Evolutionary conservation across 345 rosid species (phyloP).

Genomic region (Ceriops decandra): DNA sequence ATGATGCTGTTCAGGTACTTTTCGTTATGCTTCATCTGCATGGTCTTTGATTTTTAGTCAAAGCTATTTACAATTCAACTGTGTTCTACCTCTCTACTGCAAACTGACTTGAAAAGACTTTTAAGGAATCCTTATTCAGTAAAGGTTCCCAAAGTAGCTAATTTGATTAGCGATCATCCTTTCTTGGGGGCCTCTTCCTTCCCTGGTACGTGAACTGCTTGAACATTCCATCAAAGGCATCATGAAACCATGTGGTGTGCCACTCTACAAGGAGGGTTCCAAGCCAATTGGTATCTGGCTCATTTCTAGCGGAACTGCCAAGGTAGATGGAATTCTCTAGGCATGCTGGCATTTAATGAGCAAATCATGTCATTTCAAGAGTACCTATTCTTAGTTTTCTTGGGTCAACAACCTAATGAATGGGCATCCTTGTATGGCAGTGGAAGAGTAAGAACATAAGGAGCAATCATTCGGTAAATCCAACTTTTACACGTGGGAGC

Average conservation of each 20-base stretch:
- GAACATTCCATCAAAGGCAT: constrained; percentile 53
- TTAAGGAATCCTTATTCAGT: constrained; percentile 79
- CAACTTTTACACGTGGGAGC: constrained; percentile 83
- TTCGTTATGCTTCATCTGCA: constrained; percentile 4
- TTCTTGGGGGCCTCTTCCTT: constrained; percentile 78
- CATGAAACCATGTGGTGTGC: constrained; percentile 64
- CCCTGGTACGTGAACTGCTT: constrained; percentile 41
- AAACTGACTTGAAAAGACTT: constrained; percentile 90
- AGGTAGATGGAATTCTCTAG: constrained; percentile 41
- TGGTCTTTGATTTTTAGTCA: neutral
- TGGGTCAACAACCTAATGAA: neutral
- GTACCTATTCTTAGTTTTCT: neutral
- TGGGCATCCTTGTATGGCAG: constrained; percentile 43
- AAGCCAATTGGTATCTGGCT: constrained; percentile 86
- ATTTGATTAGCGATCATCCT: constrained; percentile 61
- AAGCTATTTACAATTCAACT: neutral
- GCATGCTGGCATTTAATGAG: constrained; percentile 8
- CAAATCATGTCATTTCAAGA: neutral
- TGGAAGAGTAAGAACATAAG: constrained; percentile 68
- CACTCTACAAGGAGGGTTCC: constrained; percentile 77
- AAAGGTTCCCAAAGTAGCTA: constrained; percentile 62
- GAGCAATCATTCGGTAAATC: constrained; percentile 78
- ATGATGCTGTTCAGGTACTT: constrained; percentile 81
- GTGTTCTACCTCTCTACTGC: constrained; percentile 6
- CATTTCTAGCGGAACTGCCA: constrained; percentile 77